Conservation (phyloP, 768 basidiomycete genomes). For the Gloeopeniophorella convolvens region DNA sequence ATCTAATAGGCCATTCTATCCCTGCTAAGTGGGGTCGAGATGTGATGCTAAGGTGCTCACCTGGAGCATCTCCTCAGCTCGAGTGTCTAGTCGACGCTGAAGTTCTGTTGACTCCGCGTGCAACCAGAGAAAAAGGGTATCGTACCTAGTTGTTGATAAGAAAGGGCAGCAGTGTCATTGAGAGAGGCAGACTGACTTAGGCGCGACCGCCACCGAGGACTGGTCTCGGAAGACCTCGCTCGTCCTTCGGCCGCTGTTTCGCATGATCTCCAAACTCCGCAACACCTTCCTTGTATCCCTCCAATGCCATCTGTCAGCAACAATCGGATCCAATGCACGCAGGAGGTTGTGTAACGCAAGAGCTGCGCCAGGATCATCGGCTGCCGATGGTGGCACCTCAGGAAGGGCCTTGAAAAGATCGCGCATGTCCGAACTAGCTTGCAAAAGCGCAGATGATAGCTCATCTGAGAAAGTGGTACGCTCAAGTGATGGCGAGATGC, state of each 20-base stretch:
- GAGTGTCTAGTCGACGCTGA: conserved; percentile 59
- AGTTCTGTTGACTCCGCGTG: conserved; percentile 64
- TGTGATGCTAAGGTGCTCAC: conserved; percentile 35
- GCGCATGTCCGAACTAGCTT: conserved; percentile 42
- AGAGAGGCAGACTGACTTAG: conserved; percentile 41
- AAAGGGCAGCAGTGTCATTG: conserved; percentile 1
- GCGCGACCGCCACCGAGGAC: conserved; percentile 35
- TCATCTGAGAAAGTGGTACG: conserved; percentile 18
- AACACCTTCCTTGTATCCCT: conserved; percentile 86
- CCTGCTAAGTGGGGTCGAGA: conserved; percentile 1
- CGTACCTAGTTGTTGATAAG: conserved; percentile 48
- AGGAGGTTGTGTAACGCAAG: conserved; percentile 65
- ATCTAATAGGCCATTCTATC: conserved; percentile 52
- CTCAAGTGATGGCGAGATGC: conserved; percentile 7
- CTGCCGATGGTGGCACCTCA: conserved; percentile 49
- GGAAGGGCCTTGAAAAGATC: conserved; percentile 54
- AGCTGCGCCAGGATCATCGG: conserved; percentile 46
- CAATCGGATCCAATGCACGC: conserved; percentile 55
- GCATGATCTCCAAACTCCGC: conserved; percentile 70
- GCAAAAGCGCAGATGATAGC: conserved; percentile 36
- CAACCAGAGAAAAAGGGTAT: conserved; percentile 86
- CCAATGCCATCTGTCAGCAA: conserved; percentile 94
- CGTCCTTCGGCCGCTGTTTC: conserved; percentile 54
- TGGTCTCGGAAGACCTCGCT: conserved; percentile 69
- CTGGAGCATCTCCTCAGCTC: conserved; percentile 88